Conservation (phyloP, 2,329 filamentous ascomycete species). For the Pseudogymnoascus sp. region DNA sequence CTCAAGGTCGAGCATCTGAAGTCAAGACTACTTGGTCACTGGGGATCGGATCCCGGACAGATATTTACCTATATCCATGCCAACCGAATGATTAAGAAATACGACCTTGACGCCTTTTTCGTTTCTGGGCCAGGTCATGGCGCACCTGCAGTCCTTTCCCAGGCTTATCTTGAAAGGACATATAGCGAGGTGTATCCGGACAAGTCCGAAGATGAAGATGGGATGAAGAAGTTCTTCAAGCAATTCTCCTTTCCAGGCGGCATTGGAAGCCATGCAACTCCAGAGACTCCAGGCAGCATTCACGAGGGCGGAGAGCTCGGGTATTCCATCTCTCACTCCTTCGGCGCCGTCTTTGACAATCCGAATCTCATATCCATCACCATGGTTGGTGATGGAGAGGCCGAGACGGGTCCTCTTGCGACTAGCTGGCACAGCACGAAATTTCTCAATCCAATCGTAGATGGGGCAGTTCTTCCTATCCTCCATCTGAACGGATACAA, state of each 20-base stretch:
- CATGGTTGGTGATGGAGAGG: constrained; percentile 74
- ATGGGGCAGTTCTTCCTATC: constrained; percentile 70
- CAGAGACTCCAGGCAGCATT: constrained; percentile 69
- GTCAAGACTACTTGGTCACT: constrained; percentile 66
- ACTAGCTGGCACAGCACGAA: constrained; percentile 79
- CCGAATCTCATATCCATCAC: constrained; percentile 68
- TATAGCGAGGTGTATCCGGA: constrained; percentile 73
- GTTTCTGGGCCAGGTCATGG: constrained; percentile 73
- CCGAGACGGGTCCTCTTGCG: constrained; percentile 73
- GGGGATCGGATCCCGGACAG: constrained; percentile 73
- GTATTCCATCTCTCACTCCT: constrained; percentile 75
- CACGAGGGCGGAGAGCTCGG: constrained; percentile 77
- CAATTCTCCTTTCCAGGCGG: constrained; percentile 77
- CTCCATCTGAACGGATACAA: constrained; percentile 80
- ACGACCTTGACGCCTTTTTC: constrained; percentile 65
- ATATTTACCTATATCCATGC: constrained; percentile 78
- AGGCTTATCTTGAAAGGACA: constrained; percentile 70
- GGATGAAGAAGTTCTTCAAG: constrained; percentile 72
- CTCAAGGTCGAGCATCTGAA: constrained; percentile 66
- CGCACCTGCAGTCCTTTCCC: constrained; percentile 67
- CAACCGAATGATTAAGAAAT: constrained; percentile 76
- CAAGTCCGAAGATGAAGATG: constrained; percentile 60
- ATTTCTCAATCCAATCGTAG: constrained; percentile 71
- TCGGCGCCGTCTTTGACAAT: constrained; percentile 69
- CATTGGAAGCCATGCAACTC: constrained; percentile 70